A percentile compares a stretch with the other conserved stretches of the same genome.
These are phyloP conservation scores for Neofusicoccum cordaticola DNA, from an alignment of 2,329 filamentous ascomycete species.

Conservation along the genomic window DNA sequence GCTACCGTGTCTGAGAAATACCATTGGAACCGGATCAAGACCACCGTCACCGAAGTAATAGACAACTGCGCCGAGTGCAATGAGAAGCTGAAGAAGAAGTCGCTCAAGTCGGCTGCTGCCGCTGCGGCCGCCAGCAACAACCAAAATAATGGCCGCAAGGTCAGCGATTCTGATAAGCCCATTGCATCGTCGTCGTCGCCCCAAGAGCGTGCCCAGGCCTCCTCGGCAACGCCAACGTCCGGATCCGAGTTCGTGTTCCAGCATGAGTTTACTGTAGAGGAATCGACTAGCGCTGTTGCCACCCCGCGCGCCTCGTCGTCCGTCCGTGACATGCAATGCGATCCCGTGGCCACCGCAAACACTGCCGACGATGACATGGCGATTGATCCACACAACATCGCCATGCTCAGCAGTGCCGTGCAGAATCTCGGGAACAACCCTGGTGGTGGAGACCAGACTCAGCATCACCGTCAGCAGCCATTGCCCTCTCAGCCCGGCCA, in stretches of 20 bases:
- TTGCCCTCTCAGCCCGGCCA: neutral
- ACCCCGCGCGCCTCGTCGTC: neutral
- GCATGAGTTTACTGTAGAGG: slow-evolving; percentile 2
- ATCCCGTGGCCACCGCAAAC: neutral
- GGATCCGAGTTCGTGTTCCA: slow-evolving; percentile 5
- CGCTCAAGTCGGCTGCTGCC: neutral
- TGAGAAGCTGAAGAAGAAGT: slow-evolving; percentile 45
- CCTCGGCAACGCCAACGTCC: neutral
- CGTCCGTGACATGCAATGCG: neutral
- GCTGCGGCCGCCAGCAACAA: neutral
- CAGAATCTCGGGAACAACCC: neutral
- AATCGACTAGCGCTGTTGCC: neutral
- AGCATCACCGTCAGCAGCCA: neutral
- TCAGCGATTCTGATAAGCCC: neutral
- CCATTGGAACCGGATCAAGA: slow-evolving; percentile 97
- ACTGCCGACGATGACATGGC: neutral
- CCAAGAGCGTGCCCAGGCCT: neutral
- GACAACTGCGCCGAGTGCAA: slow-evolving; percentile 89
- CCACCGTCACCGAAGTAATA: slow-evolving; percentile 93
- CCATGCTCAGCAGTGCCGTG: slow-evolving; percentile 4
- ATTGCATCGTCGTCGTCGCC: neutral
- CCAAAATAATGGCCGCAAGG: neutral
- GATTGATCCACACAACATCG: slow-evolving; percentile 7
- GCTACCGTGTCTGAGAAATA: slow-evolving; percentile 90
- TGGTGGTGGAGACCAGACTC: neutral